Percentiles rank a stretch among this genome's conserved stretches.
phyloP scores from a whole-genome alignment of 2,329 filamentous ascomycete genomes.

The Fusarium sterilihyphosum region DNA sequence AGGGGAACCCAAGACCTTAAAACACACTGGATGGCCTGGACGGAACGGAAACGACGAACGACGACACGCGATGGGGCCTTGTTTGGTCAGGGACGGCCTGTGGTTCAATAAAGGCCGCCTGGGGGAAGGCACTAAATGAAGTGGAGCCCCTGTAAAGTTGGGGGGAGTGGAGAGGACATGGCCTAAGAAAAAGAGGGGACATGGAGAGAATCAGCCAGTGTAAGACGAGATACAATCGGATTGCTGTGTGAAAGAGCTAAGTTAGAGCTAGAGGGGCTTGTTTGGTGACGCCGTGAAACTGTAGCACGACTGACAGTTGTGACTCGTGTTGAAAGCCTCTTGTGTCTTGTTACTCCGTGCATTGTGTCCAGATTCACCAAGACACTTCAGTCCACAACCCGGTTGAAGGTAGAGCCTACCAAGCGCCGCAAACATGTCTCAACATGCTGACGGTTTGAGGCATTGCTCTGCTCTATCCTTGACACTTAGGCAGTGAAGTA shows the following conservation, averaged over 20 bases:
- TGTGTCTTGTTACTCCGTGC: constrained; percentile 4
- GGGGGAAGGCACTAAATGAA: constrained; percentile 15
- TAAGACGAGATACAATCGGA: constrained; percentile 11
- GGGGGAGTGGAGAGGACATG: constrained; percentile 26
- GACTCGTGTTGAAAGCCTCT: constrained; percentile 21
- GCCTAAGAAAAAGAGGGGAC: constrained; percentile 30
- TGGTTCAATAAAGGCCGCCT: constrained; percentile 16
- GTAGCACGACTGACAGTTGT: constrained; percentile 12
- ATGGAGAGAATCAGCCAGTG: not conserved
- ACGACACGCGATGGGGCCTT: constrained; percentile 26
- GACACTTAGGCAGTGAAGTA: not conserved
- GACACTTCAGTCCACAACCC: not conserved
- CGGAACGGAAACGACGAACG: constrained; percentile 20
- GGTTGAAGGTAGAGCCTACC: not conserved
- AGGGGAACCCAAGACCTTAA: constrained; percentile 30
- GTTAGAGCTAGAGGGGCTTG: constrained; percentile 12
- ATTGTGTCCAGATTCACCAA: not conserved
- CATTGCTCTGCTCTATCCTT: not conserved
- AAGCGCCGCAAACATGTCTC: constrained; percentile 17
- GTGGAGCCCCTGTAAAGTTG: constrained; percentile 31
- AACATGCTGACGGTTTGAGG: not conserved
- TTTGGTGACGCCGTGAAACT: constrained; percentile 36
- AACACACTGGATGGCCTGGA: constrained; percentile 1
- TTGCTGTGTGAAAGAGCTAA: constrained; percentile 4
- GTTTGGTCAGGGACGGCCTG: constrained; percentile 24